Evolutionary conservation across 2,329 filamentous ascomycete genomes (phyloP).

Genomic region (Fusarium subglutinans): DNA sequence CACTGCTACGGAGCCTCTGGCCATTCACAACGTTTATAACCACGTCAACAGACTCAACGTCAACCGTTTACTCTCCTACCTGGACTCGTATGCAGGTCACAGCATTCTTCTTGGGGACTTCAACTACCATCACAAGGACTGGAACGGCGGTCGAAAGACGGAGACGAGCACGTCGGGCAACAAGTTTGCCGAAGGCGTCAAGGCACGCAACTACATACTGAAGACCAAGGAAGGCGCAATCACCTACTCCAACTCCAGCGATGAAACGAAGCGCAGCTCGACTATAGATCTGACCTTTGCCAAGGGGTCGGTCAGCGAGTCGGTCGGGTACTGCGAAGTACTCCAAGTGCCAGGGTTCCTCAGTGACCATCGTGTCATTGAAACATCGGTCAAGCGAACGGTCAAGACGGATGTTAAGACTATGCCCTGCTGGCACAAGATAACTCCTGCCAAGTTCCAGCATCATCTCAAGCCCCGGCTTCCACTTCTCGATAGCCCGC

Average conservation of each 20-base stretch:
- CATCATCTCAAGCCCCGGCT: background rate
- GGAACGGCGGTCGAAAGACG: background rate
- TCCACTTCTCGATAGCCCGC: background rate
- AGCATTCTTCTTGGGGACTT: constrained; percentile 2
- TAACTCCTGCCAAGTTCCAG: background rate
- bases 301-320: background rate
- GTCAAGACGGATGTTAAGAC: background rate
- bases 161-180: background rate
- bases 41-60: background rate
- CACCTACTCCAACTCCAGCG: background rate
- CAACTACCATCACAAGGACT: background rate
- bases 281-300: background rate
- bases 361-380: background rate
- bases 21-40: background rate
- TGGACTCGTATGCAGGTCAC: too few species aligned
- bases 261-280: background rate
- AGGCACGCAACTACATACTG: background rate
- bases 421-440: background rate
- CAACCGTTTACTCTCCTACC: background rate
- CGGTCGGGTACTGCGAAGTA: background rate
- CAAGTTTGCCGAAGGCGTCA: background rate
- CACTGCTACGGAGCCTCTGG: background rate
- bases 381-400: background rate
- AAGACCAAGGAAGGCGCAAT: background rate
- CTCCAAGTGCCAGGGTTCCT: background rate